These are phyloP conservation scores for Colletotrichum plurivorum DNA, from an alignment of 2,329 filamentous ascomycete genomes.

Conservation along the genomic window DNA sequence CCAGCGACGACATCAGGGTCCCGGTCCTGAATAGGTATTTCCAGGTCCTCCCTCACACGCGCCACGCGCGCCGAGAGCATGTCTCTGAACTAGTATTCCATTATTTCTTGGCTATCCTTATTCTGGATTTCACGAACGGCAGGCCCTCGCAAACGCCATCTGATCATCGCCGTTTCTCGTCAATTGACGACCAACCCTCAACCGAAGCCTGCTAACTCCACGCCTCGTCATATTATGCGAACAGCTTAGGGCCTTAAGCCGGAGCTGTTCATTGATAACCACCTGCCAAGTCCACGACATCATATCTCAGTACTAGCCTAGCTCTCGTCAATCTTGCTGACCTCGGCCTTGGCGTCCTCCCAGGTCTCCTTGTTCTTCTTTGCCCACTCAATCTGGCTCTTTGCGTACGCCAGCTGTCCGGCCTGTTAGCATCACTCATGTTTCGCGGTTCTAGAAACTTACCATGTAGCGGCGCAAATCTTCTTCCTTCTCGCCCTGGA, in stretches of 20 bases:
- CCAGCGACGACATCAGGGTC: too few species aligned
- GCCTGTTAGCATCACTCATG: not conserved
- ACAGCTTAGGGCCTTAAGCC: constrained; percentile 16
- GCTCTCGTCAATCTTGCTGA: constrained; percentile 85
- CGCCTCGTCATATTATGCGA: constrained; percentile 37
- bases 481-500: constrained; percentile 96
- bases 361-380: constrained; percentile 91
- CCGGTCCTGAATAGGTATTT: too few species aligned
- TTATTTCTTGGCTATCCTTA: constrained; percentile 20
- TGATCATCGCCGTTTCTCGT: constrained; percentile 22
- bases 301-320: constrained; percentile 46
- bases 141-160: constrained; percentile 38
- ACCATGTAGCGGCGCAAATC: constrained; percentile 97
- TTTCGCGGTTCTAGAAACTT: constrained; percentile 52
- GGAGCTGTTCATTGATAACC: constrained; percentile 19
- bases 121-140: constrained; percentile 35
- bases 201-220: constrained; percentile 31
- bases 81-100: constrained; percentile 20
- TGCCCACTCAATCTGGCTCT: constrained; percentile 95
- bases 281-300: constrained; percentile 12
- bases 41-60: not conserved
- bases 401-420: constrained; percentile 86
- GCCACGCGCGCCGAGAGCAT: not conserved
- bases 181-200: constrained; percentile 32
- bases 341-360: constrained; percentile 90